Evolutionary conservation across 768 basidiomycete genomes (phyloP).

Genomic region (Phallus indusiatus): DNA sequence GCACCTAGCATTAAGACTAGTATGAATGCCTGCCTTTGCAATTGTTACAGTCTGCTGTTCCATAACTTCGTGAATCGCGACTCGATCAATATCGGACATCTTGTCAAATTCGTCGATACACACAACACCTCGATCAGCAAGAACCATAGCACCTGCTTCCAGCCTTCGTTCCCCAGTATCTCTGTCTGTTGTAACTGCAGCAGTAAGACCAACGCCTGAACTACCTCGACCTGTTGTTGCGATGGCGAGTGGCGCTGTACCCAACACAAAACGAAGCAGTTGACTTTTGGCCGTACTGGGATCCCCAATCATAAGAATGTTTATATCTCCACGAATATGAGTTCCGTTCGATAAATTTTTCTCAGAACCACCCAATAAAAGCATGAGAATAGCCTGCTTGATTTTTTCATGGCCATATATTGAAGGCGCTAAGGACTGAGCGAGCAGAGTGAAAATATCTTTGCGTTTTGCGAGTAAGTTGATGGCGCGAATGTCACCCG

Average conservation of each 20-base stretch:
- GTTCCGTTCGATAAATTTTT: slow-evolving; percentile 97
- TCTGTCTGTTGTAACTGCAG: slow-evolving; percentile 95
- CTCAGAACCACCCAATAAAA: slow-evolving; percentile 92
- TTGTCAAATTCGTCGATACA: slow-evolving; percentile 99
- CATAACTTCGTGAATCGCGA: slow-evolving; percentile 99
- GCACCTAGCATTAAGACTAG: slow-evolving; percentile 93
- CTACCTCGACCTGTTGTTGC: slow-evolving; percentile 97
- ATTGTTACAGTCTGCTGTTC: slow-evolving; percentile 99
- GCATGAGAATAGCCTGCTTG: slow-evolving; percentile 85
- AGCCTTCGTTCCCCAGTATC: slow-evolving; percentile 95
- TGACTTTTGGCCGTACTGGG: slow-evolving; percentile 99
- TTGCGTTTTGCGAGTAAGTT: slow-evolving; percentile 86
- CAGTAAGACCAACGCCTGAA: slow-evolving; percentile 98
- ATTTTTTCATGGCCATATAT: slow-evolving; percentile 96
- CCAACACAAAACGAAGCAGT: slow-evolving; percentile 88
- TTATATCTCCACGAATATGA: slow-evolving; percentile 98
- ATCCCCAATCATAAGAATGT: slow-evolving; percentile 98
- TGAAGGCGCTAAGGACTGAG: slow-evolving; percentile 92
- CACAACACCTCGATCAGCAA: slow-evolving; percentile 96
- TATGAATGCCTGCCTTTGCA: slow-evolving; percentile 98
- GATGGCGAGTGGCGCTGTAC: slow-evolving; percentile 93
- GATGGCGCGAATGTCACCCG: slow-evolving; percentile 90
- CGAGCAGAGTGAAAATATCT: slow-evolving; percentile 81
- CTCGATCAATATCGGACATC: slow-evolving; percentile 98
- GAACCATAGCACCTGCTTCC: slow-evolving; percentile 99